phyloP scores from a whole-genome alignment of 257 asterid genomes.

The Solanum pennellii region DNA sequence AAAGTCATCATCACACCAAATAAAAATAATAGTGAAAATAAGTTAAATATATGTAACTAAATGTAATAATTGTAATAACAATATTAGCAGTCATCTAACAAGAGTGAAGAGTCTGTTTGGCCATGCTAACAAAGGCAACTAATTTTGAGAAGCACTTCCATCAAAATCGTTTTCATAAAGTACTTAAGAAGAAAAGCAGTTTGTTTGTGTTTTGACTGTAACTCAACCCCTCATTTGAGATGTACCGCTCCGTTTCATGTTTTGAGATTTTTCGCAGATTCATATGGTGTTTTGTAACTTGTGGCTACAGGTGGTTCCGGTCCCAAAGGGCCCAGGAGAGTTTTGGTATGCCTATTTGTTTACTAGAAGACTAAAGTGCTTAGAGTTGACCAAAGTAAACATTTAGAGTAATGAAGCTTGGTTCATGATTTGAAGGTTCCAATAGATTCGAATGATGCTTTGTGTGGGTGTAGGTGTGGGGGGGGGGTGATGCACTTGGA shows the following conservation, averaged over 20 bases:
- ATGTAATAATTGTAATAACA: background rate
- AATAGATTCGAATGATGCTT: too few species aligned
- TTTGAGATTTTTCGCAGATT: background rate
- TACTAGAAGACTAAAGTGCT: too few species aligned
- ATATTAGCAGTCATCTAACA: background rate
- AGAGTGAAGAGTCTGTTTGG: background rate
- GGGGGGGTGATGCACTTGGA: too few species aligned
- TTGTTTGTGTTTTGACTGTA: background rate
- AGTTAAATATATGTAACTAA: background rate
- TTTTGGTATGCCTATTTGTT: too few species aligned
- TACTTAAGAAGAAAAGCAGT: background rate
- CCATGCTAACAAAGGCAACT: background rate
- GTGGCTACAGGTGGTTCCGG: background rate
- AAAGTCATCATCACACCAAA: background rate
- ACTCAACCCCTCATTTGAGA: background rate
- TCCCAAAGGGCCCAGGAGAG: too few species aligned
- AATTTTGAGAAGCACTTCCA: background rate
- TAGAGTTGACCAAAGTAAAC: too few species aligned
- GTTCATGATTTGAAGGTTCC: too few species aligned
- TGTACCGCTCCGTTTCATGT: background rate
- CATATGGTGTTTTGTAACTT: background rate
- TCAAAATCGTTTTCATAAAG: background rate
- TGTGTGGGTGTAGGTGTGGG: too few species aligned
- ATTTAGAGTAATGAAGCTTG: too few species aligned
- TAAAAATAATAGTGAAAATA: background rate